Evolutionary conservation across 2,329 filamentous ascomycete species (phyloP), one percentile per base, ranked within the genome.

Genomic region (Hypoxylon sp.): DNA sequence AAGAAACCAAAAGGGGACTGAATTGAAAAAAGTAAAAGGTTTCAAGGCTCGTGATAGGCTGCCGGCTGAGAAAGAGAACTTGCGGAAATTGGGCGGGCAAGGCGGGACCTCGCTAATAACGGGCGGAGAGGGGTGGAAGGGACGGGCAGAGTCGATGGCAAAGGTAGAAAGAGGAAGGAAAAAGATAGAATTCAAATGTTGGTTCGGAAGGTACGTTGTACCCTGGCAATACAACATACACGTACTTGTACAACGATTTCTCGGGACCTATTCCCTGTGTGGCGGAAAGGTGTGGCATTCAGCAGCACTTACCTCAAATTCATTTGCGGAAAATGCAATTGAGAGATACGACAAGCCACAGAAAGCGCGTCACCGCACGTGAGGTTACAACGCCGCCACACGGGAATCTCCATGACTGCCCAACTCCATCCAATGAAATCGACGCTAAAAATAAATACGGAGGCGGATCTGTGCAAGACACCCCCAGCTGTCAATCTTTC

Each of bases 401-500:
- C 67, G 61, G 67, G 67, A 68, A 67, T 70, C 67, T 67, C 67
- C 61, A 65, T 67, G 46, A 32, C 47, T 41, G 48, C 30, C 55
- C 27, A 48, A 58, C 43, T 39, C 11, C 23, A 39, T 21, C 59
- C 52, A 69, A 67, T 69, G 12, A 61, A 39, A 59, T 63, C 29
- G 19, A 43, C 11, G 47, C 61, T 70, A 70, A 61, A 70, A 70
- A 70, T 70, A 70, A 70, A 67, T 53, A 68, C 64, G 61, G 65
- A 51, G 61, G 61, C 50, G 62, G 59, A 70, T 67, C 64, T 67
- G 55, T 62, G 45, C 60, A 25, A 64, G 53, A 32, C 8, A 50
- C 30, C 64, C 55, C 58, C 58, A 61, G 61, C 51, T 54, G 59
- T 67, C 67, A 67, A 67, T 65, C 67, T 63, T 51, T 52, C 30